Base-by-base conservation (phyloP, 352 stramenopile species). In the Phytophthora litchii region DNA sequence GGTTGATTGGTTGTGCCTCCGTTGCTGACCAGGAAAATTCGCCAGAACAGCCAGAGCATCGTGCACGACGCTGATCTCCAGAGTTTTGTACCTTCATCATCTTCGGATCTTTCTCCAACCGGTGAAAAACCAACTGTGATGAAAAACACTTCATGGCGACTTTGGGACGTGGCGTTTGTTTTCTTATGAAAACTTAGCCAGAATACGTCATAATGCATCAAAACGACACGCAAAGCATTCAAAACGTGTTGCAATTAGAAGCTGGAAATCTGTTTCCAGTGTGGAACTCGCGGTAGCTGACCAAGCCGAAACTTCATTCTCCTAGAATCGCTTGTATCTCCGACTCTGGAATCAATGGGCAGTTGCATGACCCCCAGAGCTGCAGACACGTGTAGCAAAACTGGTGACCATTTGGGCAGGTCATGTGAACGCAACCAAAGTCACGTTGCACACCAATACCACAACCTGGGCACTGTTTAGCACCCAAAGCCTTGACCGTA, bases 381-480 rank as follows among this genome's bases (percentile, higher is more conserved):
- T 17, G 20, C 32, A 93, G 53, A 21, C 83, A 91, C 21, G 79
- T 88, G 53, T 80, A 93, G 63, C 83, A 93, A 50, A 93, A 93
- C 54, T 91, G 60, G 60, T 91, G 81, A 2, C 80, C 81, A 37
- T 84, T 80, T 7, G 76, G 78, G 45, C 83, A 93, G 37, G 46
- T 81, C 70, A 93, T 93, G 70, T 93, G 80, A 14, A 93, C 60
- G 48, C 83, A 93, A n/a, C 83, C 83, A 54, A 77, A 78, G 59
- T 87, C 80, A 42, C 81, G 79, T 50, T 87, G 64, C 23, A 93
- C 79, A 32, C 83, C 83, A 11, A 93, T 75, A 13, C 83, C 83
- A 54, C 83, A 93, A 19, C 76, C 83, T 1, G 83, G 81, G 40
- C 83, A 93, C 40, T 91, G 83, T 54, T 93, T 93, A 0, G 66